Evolutionary conservation across 306 rosid species (phyloP), one percentile per base, ranked within the genome.

Genomic region (Acacia confusa): DNA sequence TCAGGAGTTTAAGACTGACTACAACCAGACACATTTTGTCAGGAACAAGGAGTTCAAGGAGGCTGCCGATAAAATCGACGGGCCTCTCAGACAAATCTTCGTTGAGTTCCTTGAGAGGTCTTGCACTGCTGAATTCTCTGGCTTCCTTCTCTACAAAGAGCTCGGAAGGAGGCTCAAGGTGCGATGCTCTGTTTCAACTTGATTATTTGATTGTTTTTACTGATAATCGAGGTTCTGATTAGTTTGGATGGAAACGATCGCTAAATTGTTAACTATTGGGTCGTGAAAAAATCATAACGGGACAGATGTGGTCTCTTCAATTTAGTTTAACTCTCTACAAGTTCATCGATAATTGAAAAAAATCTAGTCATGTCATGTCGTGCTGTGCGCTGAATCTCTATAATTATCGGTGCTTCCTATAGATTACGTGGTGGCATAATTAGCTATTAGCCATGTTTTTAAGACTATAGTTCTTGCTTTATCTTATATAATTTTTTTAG

Each of bases 91-190:
- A 24, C 97, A 95, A 82, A 95, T 95, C 81, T 95, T 95, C 73
- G 99, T 95, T 3, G 99, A 95, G 94, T 95, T 95, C 81, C 90
- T 95, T 53, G 98, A 95, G 89, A 89, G 99, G 91, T 95, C 99
- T 27, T 95, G 98, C 34, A 95, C 99, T 82, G 99, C 99, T 75
- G 99, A 95, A 80, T 95, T 95, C 91, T 95, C 99, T 70, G 99
- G 99, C 2, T 95, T 95, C 77, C 97, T 95, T 79, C 97, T 95
- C 38, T 95, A 95, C 92, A 95, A 95, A 74, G 99, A 95, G 88
- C 94, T 95, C 24, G 99, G 99, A 76, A 86, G 98, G 86, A 93
- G 99, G 80, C 98, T 95, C 70, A 95, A 92, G 99, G 99, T 95
- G 30, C 30, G 17, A 3, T 16, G 36, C 70, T 36, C 19, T 74